phyloP scores from a whole-genome alignment of 2,329 filamentous ascomycete species.

The Emydomyces testavorans region DNA sequence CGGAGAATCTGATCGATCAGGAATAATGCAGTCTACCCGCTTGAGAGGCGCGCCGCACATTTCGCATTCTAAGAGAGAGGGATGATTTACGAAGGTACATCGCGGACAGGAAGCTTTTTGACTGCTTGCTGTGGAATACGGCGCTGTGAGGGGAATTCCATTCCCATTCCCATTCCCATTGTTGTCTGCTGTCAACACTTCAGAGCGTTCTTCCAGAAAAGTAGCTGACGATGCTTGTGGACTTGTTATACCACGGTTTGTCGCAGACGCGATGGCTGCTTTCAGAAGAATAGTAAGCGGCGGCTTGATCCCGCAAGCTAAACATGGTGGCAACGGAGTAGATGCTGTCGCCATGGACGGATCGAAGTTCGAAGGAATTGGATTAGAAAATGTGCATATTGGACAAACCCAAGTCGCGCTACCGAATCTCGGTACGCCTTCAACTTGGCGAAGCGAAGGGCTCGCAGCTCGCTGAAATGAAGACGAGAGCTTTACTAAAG shows the following conservation, averaged over 20 bases:
- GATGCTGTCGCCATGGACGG: conserved; percentile 65
- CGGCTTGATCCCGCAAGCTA: conserved; percentile 90
- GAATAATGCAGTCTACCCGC: conserved; percentile 34
- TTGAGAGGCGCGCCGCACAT: conserved; percentile 73
- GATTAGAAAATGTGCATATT: conserved; percentile 91
- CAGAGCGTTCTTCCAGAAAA: not conserved
- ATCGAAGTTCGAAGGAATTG: conserved; percentile 87
- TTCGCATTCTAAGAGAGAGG: conserved; percentile 73
- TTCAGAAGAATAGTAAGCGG: conserved; percentile 72
- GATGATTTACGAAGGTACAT: conserved; percentile 90
- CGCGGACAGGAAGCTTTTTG: conserved; percentile 52
- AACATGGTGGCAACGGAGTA: conserved; percentile 71
- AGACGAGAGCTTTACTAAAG: conserved; percentile 27
- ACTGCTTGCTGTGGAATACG: conserved; percentile 11
- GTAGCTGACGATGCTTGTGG: not conserved
- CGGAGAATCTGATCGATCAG: conserved; percentile 58
- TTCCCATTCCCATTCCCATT: not conserved
- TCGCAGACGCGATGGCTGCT: conserved; percentile 61
- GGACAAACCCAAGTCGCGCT: conserved; percentile 85
- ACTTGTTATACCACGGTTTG: conserved; percentile 1
- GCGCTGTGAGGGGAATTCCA: not conserved
- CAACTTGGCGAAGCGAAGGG: conserved; percentile 23
- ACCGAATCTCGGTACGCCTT: conserved; percentile 31
- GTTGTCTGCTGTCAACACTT: conserved; percentile 9
- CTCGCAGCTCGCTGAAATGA: conserved; percentile 22